Conservation (phyloP, 208 protist species). For the Chromosphaera perkinsii region DNA sequence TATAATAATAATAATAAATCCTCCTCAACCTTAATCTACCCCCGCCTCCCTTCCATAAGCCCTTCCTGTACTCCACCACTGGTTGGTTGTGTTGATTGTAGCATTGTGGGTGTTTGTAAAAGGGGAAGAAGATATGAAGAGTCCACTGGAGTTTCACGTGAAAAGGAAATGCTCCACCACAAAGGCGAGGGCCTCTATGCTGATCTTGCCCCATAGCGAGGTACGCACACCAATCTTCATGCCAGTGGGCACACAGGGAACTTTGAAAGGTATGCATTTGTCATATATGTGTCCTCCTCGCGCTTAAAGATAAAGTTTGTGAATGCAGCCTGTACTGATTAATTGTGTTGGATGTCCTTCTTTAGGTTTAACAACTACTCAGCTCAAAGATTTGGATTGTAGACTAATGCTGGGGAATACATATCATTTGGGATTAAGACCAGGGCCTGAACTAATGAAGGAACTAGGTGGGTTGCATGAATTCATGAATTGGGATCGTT, state of each 20-base stretch:
- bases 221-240: constrained; percentile 92
- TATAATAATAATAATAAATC: too few relatives aligned
- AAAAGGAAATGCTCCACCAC: constrained; percentile 25
- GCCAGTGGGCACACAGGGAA: constrained; percentile 93
- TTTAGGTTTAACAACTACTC: background rate
- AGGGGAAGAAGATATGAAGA: too few relatives aligned
- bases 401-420: constrained; percentile 96
- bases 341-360: background rate
- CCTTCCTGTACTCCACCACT: too few relatives aligned
- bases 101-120: too few relatives aligned
- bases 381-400: constrained; percentile 81
- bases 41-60: too few relatives aligned
- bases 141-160: too few relatives aligned
- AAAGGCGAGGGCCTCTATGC: constrained; percentile 3
- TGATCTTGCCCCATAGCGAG: constrained; percentile 73
- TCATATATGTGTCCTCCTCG: constrained; percentile 50
- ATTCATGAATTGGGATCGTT: constrained; percentile 86
- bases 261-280: constrained; percentile 87
- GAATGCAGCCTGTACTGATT: constrained; percentile 3
- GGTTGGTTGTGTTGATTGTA: too few relatives aligned
- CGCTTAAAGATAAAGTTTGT: background rate
- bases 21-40: too few relatives aligned
- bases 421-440: constrained; percentile 90
- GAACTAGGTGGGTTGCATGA: constrained; percentile 91
- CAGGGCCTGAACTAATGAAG: constrained; percentile 61